Evolutionary conservation across 1,139 yeast genomes (phyloP), one percentile per base, ranked within the genome.

Genomic region (Yamadazyma triangularis): DNA sequence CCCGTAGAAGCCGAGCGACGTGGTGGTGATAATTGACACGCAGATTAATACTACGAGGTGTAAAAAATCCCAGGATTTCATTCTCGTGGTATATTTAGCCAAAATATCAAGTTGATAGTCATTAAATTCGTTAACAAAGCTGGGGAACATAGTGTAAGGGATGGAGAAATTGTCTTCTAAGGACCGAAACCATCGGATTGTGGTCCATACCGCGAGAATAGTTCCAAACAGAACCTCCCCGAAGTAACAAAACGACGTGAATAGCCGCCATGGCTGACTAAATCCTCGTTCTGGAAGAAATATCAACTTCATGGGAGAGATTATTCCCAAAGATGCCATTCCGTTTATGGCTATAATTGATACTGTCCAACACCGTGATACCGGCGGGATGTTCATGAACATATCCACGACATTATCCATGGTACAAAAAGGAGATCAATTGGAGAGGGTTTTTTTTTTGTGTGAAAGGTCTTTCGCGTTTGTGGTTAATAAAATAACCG

Each of bases 231-330:
- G 41, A 11, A 63, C 34, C 10, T 53, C 58, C 2, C 59, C 65
- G 31, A 56, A 52, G 33, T 50, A 55, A 34, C 58, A 53, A 41
- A 64, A 66, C 8, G 62, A 44, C 2, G 70, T 58, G 4, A 63
- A 14, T 4, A 64, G 33, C 29, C 71, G 44, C 72, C 72, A 66
- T 9, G 62, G 62, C 41, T 66, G 60, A 10, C 41, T 29, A 25
- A 57, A 46, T 9, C 57, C 57, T 30, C 42, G 43, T 26, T 51
- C 56, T 8, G 64, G 56, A 2, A 44, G 13, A 34, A 54, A 56
- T 5, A 41, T 34, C 21, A 58, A 38, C 28, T 35, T 39, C 8
- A 34, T 25, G 4, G 39, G 36, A n/a, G 33, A 25, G 3, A 42
- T 13, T 2, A 36, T 15, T 19, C 33, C 33, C 27, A 38, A 29